Evolutionary conservation across 805 yeast genomes (phyloP), one percentile per base, ranked within the genome.

Genomic region (Candida awuae): DNA sequence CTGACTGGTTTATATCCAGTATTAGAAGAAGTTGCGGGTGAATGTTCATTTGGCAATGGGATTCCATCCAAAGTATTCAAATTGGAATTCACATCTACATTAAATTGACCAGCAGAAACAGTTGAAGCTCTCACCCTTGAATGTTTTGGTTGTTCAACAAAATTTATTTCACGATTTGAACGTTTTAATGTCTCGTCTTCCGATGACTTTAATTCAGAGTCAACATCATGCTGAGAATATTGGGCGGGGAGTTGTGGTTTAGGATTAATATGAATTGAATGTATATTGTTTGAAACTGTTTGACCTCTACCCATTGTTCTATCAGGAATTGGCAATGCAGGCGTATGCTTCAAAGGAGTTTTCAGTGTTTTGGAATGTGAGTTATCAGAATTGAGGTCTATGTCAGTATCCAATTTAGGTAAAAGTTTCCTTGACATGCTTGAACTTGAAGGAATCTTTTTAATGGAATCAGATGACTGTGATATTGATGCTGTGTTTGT

Each of bases 271-370:
- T 33, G 30, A 18, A 17, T 4, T 18, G 30, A 25, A 15, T 12
- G 30, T n/a, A 18, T 34, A 12, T 14, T 32, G 8, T 21, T 15
- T 32, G 34, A 19, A 14, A 17, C 30, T 25, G 31, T 37, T 36
- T 2, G 16, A 12, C 17, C 13, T 33, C 47, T 28, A 29, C 44
- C 42, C 19, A 32, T 14, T 10, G 44, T 28, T 34, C 50, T 46
- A 34, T 45, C 44, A 6, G 50, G 45, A n/a, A 46, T 44, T 14
- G 52, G 50, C 18, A 39, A 40, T 2, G 34, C 32, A 3, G 34
- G 40, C 3, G 34, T 29, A 23, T 34, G 37, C 1, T 6, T 14
- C 10, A 35, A 8, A 21, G 38, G 27, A 7, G 40, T 22, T 18
- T 32, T 29, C 13, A 32, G 20, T 28, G 39, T 33, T 26, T 28